Percentiles rank a stretch among this genome's conserved stretches.
These are phyloP conservation scores for Tubosaeta sp. DNA, from an alignment of 768 basidiomycete genomes.

Conservation along the genomic window DNA sequence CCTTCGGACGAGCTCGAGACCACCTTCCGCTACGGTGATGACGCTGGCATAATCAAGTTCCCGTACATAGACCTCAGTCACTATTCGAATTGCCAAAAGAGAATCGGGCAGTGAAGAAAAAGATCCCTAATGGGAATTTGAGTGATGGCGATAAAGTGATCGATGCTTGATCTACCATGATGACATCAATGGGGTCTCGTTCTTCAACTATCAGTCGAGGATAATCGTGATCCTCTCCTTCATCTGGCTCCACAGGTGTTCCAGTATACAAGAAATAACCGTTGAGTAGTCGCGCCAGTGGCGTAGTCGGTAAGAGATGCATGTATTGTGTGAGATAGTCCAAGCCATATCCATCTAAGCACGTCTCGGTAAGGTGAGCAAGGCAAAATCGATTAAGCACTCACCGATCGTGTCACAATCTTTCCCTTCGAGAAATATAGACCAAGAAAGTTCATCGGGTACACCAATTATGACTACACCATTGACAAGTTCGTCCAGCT, in stretches of 20 bases:
- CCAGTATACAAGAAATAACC: conserved; percentile 67
- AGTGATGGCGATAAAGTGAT: background rate
- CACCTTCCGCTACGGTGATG: conserved; percentile 67
- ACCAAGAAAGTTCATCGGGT: conserved; percentile 82
- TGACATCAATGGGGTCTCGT: conserved; percentile 53
- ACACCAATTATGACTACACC: conserved; percentile 75
- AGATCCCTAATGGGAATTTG: conserved; percentile 44
- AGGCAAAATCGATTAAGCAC: conserved; percentile 20
- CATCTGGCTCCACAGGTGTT: conserved; percentile 40
- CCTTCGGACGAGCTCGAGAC: conserved; percentile 51
- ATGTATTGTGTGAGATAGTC: conserved; percentile 56
- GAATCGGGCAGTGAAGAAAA: conserved; percentile 49
- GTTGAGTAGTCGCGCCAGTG: conserved; percentile 52
- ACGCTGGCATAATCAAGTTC: conserved; percentile 74
- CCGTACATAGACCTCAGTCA: conserved; percentile 58
- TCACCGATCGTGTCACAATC: conserved; percentile 66
- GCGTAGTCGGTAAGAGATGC: conserved; percentile 56
- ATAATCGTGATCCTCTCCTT: conserved; percentile 15
- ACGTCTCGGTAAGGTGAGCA: conserved; percentile 1
- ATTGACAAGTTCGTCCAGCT: conserved; percentile 67
- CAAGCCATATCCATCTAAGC: conserved; percentile 58
- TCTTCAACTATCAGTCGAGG: conserved; percentile 24
- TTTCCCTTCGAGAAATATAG: conserved; percentile 64
- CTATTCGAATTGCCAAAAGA: conserved; percentile 62
- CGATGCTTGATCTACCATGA: conserved; percentile 47